phyloP scores from a whole-genome alignment of 176 grass and related monocot species.

The Zoysia japonica region DNA sequence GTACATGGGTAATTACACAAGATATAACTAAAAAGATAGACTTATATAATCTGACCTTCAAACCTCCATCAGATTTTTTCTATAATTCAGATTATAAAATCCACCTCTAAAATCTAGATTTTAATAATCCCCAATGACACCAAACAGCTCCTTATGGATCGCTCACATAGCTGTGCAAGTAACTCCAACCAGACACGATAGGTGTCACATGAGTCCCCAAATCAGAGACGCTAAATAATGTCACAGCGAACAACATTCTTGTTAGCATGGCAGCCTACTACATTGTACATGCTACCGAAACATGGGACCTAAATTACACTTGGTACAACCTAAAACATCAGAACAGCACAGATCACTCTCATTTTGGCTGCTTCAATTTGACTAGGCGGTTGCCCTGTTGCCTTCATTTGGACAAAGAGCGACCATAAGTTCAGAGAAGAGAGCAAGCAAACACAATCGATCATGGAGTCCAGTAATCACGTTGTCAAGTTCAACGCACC shows the following conservation, averaged over 20 bases:
- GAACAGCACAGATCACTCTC: neutral
- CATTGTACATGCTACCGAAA: neutral
- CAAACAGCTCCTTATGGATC: neutral
- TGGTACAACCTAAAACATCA: neutral
- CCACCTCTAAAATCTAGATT: too few species aligned
- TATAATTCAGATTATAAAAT: too few species aligned
- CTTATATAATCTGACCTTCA: too few species aligned
- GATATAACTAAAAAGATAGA: too few species aligned
- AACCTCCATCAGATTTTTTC: too few species aligned
- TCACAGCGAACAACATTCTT: neutral
- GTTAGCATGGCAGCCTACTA: neutral
- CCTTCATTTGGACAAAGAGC: constrained; percentile 26
- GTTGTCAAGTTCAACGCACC: constrained; percentile 37
- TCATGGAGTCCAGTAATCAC: neutral
- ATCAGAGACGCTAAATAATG: neutral
- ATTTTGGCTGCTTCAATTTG: neutral
- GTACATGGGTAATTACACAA: too few species aligned
- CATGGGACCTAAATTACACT: neutral
- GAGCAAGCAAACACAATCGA: neutral
- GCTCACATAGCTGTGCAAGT: neutral
- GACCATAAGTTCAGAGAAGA: constrained; percentile 27
- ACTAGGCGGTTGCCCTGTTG: neutral
- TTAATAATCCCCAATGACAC: too few species aligned
- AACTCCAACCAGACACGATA: constrained; percentile 3
- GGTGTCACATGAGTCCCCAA: constrained; percentile 15